These are phyloP conservation scores for Russula earlei DNA, from an alignment of 768 basidiomycete genomes.

Conservation along the genomic window DNA sequence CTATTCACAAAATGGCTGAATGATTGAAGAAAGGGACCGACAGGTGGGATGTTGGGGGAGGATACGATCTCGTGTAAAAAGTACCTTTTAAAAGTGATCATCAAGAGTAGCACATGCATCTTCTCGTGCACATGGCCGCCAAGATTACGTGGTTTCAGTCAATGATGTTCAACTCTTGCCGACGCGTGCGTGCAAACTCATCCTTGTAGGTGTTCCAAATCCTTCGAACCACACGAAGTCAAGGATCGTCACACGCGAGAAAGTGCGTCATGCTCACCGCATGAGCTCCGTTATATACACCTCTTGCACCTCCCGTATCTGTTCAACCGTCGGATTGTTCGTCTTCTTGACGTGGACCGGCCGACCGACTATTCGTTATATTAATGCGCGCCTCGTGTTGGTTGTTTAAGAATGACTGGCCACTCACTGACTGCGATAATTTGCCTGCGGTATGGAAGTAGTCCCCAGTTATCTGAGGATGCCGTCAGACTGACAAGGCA, in stretches of 20 bases:
- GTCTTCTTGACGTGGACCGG: slow-evolving; percentile 74
- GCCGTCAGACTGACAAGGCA: background rate
- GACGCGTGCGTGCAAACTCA: slow-evolving; percentile 76
- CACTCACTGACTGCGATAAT: slow-evolving; percentile 95
- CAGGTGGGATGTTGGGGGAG: background rate
- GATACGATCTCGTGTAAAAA: background rate
- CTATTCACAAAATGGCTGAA: slow-evolving; percentile 1
- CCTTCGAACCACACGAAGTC: slow-evolving; percentile 32
- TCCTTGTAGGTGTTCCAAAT: slow-evolving; percentile 98
- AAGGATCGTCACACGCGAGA: background rate
- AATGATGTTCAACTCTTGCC: slow-evolving; percentile 68
- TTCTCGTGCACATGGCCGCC: background rate
- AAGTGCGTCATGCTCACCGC: slow-evolving; percentile 41
- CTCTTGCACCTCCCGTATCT: slow-evolving; percentile 68
- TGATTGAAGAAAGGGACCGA: background rate
- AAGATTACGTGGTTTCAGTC: slow-evolving; percentile 33
- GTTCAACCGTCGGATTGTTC: slow-evolving; percentile 75
- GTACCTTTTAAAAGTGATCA: background rate
- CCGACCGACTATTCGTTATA: slow-evolving; percentile 59
- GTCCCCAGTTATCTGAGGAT: slow-evolving; percentile 76
- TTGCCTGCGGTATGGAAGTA: slow-evolving; percentile 91
- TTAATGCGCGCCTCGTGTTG: background rate
- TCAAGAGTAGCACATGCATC: background rate
- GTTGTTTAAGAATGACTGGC: background rate
- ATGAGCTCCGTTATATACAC: slow-evolving; percentile 89